Percentiles rank a stretch among this genome's conserved stretches.
Evolutionary conservation across 768 basidiomycete genomes (phyloP).

Genomic region (Naganishia vishniacii): DNA sequence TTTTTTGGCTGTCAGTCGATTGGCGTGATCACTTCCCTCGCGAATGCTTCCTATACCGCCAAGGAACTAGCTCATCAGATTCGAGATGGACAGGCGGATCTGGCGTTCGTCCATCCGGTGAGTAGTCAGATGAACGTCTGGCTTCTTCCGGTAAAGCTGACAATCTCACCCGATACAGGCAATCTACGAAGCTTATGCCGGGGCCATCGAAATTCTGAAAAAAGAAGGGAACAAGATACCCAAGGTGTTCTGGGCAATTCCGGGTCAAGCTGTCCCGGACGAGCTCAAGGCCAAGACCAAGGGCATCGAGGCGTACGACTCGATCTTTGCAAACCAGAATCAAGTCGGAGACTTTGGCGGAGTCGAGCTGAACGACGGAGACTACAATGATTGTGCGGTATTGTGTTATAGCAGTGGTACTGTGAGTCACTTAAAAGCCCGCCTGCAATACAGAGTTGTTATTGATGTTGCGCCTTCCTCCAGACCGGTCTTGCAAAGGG

Average conservation of each 20-base stretch:
- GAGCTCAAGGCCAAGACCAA: conserved; percentile 17
- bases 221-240: conserved; percentile 32
- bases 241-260: conserved; percentile 55
- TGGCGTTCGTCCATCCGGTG: conserved; percentile 63
- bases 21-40: conserved; percentile 64
- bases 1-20: conserved; percentile 56
- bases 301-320: conserved; percentile 29
- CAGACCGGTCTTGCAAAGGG: conserved; percentile 46
- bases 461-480: background rate
- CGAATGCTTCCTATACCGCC: conserved; percentile 66
- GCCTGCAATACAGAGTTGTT: background rate
- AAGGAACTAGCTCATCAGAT: conserved; percentile 69
- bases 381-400: conserved; percentile 40
- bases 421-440: conserved; percentile 20
- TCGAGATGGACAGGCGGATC: conserved; percentile 59
- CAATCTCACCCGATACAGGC: background rate
- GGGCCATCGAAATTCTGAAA: conserved; percentile 11
- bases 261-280: conserved; percentile 51
- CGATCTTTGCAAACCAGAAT: conserved; percentile 29
- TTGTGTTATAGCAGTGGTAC: conserved; percentile 49
- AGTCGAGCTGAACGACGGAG: conserved; percentile 26
- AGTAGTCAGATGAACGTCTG: background rate
- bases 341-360: conserved; percentile 19
- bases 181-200: conserved; percentile 9
- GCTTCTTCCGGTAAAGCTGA: background rate